Evolutionary conservation across 2,329 filamentous ascomycete species (phyloP), one percentile per base, ranked within the genome.

Genomic region (Colletotrichum tofieldiae): DNA sequence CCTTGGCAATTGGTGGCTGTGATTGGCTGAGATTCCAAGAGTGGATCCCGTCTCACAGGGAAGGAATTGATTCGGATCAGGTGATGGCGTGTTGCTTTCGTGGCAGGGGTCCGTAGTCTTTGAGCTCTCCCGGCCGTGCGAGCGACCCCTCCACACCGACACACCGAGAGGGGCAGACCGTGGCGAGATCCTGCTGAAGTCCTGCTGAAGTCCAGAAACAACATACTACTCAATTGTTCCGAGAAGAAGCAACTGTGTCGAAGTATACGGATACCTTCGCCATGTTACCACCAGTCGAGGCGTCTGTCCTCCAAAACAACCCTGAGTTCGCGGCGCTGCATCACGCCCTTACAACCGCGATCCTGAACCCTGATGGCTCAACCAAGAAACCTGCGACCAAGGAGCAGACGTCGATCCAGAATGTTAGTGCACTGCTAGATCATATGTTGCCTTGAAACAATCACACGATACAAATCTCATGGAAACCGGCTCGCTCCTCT

Each of bases 321-420:
- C 90, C 90, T 0, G 85, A 88, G 29, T 92, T 92, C 76, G 87
- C 88, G n/a, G 82, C 84, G 43, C 84, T 92, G 6, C 89, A 92
- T 79, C 83, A 81, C 20, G 87, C 84, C 16, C 82, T 92, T 56
- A 88, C 86, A 8, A 86, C 84, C 1, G 83, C 83, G 2, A 78
- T 91, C 35, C 84, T 92, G 6, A 89, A 90, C 74, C 79, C 86
- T 0, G 87, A 91, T 79, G 89, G 87, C 2, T 89, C 90, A 11
- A 89, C 88, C 2, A 89, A 85, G 76, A 81, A 84, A n/a, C 81
- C 84, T n/a, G 81, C 82, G 2, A 84, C 84, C 20, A 86, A 86
- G 74, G 85, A 89, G 77, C 84, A 87, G 29, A 83, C 86, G 68
- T 82, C 82, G 2, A 83, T 88, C 2, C 83, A 82, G 52, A 81